These are phyloP conservation scores for Fusarium temperatum DNA, from an alignment of 2,329 filamentous ascomycete genomes.

Conservation along the genomic window DNA sequence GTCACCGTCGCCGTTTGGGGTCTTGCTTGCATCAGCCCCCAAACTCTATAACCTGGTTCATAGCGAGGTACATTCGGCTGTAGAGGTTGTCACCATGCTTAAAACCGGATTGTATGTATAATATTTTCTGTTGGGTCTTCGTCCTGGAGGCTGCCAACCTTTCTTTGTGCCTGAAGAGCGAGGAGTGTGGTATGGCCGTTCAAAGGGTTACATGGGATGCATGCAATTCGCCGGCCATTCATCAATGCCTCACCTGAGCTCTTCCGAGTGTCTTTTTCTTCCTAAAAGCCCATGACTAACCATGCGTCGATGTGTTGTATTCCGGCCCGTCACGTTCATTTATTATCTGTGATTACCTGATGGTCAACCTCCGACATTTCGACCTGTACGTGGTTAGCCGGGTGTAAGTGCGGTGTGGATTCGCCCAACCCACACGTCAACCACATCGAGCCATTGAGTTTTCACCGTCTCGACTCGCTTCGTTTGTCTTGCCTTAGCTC, in stretches of 20 bases:
- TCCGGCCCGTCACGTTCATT: slow-evolving; percentile 2
- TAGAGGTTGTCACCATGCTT: slow-evolving; percentile 9
- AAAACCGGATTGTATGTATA: not conserved
- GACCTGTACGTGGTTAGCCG: not conserved
- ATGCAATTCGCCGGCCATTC: slow-evolving; percentile 6
- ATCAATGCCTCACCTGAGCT: slow-evolving; percentile 14
- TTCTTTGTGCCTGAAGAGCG: slow-evolving; percentile 18
- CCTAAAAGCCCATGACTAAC: slow-evolving; percentile 2
- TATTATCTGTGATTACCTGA: not conserved
- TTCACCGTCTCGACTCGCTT: slow-evolving; percentile 34
- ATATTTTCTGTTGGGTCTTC: slow-evolving; percentile 25
- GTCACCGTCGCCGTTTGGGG: not conserved
- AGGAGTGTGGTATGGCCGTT: slow-evolving; percentile 2
- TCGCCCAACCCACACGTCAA: slow-evolving; percentile 2
- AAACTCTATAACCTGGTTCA: slow-evolving; percentile 5
- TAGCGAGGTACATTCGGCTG: not conserved
- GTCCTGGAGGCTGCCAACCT: slow-evolving; percentile 12
- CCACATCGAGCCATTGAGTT: slow-evolving; percentile 32
- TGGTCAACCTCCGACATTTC: not conserved
- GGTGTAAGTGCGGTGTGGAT: slow-evolving; percentile 30
- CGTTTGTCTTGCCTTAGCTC: slow-evolving; percentile 17
- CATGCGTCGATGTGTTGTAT: slow-evolving; percentile 15
- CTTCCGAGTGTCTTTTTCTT: not conserved
- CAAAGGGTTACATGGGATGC: slow-evolving; percentile 24
- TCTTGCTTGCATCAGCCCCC: slow-evolving; percentile 2